Base-by-base conservation (phyloP, 208 protist species). In the Sergeia podlipaevii region DNA sequence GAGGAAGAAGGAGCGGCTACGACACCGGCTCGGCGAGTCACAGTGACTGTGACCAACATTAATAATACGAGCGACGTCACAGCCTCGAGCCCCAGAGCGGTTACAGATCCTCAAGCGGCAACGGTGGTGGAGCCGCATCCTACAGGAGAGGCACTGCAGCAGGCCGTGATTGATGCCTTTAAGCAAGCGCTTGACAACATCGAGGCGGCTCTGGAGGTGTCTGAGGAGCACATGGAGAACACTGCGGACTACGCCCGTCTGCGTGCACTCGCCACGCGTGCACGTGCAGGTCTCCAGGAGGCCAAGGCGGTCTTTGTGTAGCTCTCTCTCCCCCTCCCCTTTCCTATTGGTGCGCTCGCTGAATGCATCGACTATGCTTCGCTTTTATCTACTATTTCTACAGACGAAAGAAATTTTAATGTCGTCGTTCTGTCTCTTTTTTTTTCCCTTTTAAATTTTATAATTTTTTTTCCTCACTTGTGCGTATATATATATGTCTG, bases 201-300 rank as follows among this genome's bases (percentile, higher is more conserved):
- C 21, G 80, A 77, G 45, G 78, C 59, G 1, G 77, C 65, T 1
- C 56, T 93, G 28, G 80, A 88, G 26, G 76, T 73, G 0, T 36
- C 85, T 1, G 70, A 90, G 70, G 85, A 89, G 52, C 77, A 93
- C 69, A 72, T 93, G 68, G 67, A 70, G 30, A 63, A 60, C 26
- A 65, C 71, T n/a, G 32, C 41, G 11, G 43, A 34, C 18, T 90
- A 89, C 54, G 37, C 23, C 37, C n/a, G 50, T 26, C 75, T 93
- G 33, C 75, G 76, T 4, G 67, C 51, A 17, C 64, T 89, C 1
- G 36, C 76, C 13, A 51, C 63, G 43, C 59, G 64, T 13, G 64
- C 78, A 21, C 71, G 69, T 18, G 21, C 21, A 2, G 74, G 59
- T 13, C 42, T 84, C 17, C 69, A 80, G 39, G 76, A 79, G 42